A percentile compares a stretch with the other conserved stretches of the same genome.
Conservation (phyloP, 805 yeast species). For the Candida adriatica region DNA sequence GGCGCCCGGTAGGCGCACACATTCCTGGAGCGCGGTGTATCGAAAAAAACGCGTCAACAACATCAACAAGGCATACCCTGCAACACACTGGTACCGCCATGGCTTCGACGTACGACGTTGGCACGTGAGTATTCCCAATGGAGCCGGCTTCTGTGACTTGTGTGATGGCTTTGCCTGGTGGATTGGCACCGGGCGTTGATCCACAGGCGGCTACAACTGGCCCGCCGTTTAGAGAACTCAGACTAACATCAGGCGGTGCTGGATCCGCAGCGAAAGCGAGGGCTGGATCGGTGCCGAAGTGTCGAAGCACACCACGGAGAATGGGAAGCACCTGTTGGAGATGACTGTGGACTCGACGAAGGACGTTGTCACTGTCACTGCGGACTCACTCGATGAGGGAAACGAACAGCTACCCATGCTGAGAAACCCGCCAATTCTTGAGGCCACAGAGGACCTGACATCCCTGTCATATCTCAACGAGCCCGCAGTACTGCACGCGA, state of each 20-base stretch:
- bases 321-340: conserved; percentile 41
- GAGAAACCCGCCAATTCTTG: conserved; percentile 87
- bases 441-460: conserved; percentile 92
- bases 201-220: no score
- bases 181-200: no score
- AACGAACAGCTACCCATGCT: conserved; percentile 59
- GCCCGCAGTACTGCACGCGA: conserved; percentile 94
- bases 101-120: conserved; percentile 40
- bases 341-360: conserved; percentile 46
- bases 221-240: conserved; percentile 26
- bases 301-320: conserved; percentile 34
- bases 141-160: no score
- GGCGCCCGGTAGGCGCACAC: conserved; percentile 13
- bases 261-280: conserved; percentile 63
- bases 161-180: no score
- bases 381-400: conserved; percentile 28
- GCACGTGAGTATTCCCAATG: conserved; percentile 41
- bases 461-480: conserved; percentile 88
- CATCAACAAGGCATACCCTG: no score
- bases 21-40: conserved; percentile 11
- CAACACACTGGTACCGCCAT: no score
- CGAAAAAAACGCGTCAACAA: conserved; percentile 15
- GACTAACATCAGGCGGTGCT: conserved; percentile 47
- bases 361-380: conserved; percentile 38
- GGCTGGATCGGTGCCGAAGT: conserved; percentile 75